phyloP scores from a whole-genome alignment of 768 basidiomycete species.

The Phylloporus sp. region DNA sequence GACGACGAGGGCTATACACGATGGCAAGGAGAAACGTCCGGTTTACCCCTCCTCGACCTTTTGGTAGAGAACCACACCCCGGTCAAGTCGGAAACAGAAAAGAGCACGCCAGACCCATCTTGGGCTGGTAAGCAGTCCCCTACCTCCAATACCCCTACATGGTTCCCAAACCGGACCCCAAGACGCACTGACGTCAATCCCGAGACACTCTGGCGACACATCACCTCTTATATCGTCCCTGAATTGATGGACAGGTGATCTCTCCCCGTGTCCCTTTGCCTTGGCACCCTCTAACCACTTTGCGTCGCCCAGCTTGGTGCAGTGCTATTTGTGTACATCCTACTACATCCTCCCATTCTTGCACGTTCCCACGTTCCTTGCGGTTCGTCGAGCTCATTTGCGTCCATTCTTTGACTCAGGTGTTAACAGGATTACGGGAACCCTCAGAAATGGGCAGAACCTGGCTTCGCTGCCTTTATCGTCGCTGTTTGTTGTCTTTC shows the following conservation, averaged over 20 bases:
- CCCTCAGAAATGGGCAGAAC: conserved; percentile 92
- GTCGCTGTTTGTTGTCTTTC: conserved; percentile 90
- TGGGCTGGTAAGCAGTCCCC: conserved; percentile 31
- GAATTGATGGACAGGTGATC: conserved; percentile 90
- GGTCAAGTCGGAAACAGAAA: conserved; percentile 32
- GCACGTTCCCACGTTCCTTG: conserved; percentile 84
- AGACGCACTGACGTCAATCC: conserved; percentile 77
- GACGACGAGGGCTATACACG: conserved; percentile 84
- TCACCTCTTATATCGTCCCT: conserved; percentile 81
- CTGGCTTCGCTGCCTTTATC: conserved; percentile 90
- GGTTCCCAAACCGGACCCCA: conserved; percentile 82
- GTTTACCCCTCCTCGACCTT: conserved; percentile 81
- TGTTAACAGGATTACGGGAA: conserved; percentile 77
- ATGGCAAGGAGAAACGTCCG: conserved; percentile 93
- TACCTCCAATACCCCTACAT: conserved; percentile 41
- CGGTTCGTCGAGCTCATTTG: conserved; percentile 40
- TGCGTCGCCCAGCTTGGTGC: conserved; percentile 54
- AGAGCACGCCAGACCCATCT: conserved; percentile 21
- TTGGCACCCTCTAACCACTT: conserved; percentile 12
- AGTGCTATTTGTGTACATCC: conserved; percentile 87
- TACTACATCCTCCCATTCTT: conserved; percentile 90
- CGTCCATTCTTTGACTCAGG: conserved; percentile 14
- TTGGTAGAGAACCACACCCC: conserved; percentile 66
- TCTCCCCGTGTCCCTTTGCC: conserved; percentile 11
- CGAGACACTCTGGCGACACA: conserved; percentile 79